Evolutionary conservation across 768 basidiomycete species (phyloP).

Genomic region (Agaricus blazei): DNA sequence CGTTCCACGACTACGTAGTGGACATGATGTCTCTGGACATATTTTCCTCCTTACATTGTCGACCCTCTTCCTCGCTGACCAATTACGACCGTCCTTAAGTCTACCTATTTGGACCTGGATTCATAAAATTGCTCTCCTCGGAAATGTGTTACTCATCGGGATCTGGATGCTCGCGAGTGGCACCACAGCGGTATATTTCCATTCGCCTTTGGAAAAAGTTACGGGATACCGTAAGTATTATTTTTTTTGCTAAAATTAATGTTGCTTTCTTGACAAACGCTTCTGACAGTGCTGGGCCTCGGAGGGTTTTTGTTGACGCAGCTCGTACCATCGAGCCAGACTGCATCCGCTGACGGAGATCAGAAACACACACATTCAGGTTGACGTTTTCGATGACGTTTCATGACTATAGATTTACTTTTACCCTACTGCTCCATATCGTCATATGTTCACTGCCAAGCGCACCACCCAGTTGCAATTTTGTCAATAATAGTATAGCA

Average conservation of each 20-base stretch:
- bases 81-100: slow-evolving; percentile 53
- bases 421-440: background rate
- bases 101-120: slow-evolving; percentile 29
- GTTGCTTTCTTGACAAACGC: background rate
- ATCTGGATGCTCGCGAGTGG: slow-evolving; percentile 72
- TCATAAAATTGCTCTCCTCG: slow-evolving; percentile 44
- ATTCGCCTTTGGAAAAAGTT: slow-evolving; percentile 82
- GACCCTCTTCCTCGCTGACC: slow-evolving; percentile 72
- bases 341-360: background rate
- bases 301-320: slow-evolving; percentile 1
- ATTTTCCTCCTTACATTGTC: slow-evolving; percentile 84
- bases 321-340: background rate
- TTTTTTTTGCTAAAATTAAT: background rate
- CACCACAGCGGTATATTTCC: slow-evolving; percentile 89
- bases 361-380: background rate
- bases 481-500: no score
- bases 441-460: no score
- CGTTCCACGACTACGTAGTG: slow-evolving; percentile 62
- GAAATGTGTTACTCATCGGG: slow-evolving; percentile 42
- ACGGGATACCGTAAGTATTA: slow-evolving; percentile 73
- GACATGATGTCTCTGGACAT: slow-evolving; percentile 94
- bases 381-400: background rate
- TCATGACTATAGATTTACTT: background rate
- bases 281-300: slow-evolving; percentile 2
- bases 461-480: no score